Evolutionary conservation across 2,329 filamentous ascomycete genomes (phyloP), one percentile per base, ranked within the genome.

Genomic region (Aspergillus udagawae): DNA sequence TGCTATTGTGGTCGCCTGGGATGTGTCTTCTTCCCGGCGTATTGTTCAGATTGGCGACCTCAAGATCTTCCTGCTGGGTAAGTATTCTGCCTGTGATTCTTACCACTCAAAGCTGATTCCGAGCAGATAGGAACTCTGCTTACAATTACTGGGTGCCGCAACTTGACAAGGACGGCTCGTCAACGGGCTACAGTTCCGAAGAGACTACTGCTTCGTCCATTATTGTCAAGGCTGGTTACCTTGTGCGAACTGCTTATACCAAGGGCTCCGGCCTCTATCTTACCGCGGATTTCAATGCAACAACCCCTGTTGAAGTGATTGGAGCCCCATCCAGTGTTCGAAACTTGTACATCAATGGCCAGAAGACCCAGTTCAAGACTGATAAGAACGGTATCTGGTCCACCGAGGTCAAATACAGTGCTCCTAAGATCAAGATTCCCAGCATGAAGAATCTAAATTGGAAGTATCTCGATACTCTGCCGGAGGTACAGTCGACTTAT

Each of bases 261-360:
- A 65, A 81, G 4, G 83, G 80, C 1, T 76, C 75, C n/a, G 79
- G 80, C 1, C 77, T 93, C 4, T 77, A 82, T 12, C 70, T 93
- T 2, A 83, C 82, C 3, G 90, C 87, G 3, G 90, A 94, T 65
- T 80, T 92, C 60, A 92, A 93, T 63, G 72, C 79, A 0, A 91
- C 88, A 0, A 86, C 86, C 0, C 66, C 82, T 0, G 72, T 93
- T 14, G 88, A 92, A 61, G 78, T 93, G 23, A 83, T 91, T 32
- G 86, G 87, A 3, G 86, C 77, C 3, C 80, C 83, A 0, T 81
- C 84, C 0, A 68, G 75, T 0, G 75, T 83, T 1, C 79, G 81
- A n/a, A 77, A 76, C 9, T 74, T 89, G n/a, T 79, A 78, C 9
- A 87, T 88, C 77, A 89, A 90, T 65, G 82, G 81, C 51, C 67